These are phyloP conservation scores for Aspergillus phoenicis DNA, from an alignment of 2,329 filamentous ascomycete species.

Conservation along the genomic window DNA sequence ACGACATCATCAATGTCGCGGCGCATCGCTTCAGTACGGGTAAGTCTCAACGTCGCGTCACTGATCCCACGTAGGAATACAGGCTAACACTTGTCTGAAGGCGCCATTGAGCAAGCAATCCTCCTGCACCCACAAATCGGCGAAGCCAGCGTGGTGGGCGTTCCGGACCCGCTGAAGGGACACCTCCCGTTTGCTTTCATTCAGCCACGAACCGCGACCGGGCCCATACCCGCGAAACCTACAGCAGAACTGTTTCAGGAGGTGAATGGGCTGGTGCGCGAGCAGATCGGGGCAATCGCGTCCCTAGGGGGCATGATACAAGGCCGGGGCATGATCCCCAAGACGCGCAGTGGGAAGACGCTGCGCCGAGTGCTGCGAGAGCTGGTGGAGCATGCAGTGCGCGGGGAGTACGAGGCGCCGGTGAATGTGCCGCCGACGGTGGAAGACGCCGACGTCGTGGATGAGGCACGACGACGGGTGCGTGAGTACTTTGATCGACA, in stretches of 20 bases:
- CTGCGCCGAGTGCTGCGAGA: constrained; percentile 78
- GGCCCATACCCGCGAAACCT: constrained; percentile 44
- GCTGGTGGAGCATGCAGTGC: constrained; percentile 77
- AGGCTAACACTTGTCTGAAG: constrained; percentile 44
- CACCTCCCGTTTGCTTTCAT: constrained; percentile 91
- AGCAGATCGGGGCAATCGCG: constrained; percentile 85
- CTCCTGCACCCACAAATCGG: constrained; percentile 76
- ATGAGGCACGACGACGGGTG: constrained; percentile 70
- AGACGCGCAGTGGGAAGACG: constrained; percentile 91
- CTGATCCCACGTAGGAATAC: background rate
- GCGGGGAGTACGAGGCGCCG: constrained; percentile 70
- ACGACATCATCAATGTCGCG: constrained; percentile 95
- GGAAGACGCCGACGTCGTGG: constrained; percentile 75
- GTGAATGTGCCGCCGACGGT: constrained; percentile 81
- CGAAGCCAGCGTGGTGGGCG: constrained; percentile 82
- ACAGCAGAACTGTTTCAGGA: constrained; percentile 49
- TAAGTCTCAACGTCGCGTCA: constrained; percentile 43
- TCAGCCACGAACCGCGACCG: constrained; percentile 58
- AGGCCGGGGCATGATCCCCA: constrained; percentile 83
- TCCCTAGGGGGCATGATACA: constrained; percentile 83
- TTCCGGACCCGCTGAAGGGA: constrained; percentile 84
- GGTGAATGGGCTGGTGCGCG: constrained; percentile 63
- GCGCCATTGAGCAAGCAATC: constrained; percentile 87
- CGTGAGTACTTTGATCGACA: constrained; percentile 69
- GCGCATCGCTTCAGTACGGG: constrained; percentile 88